phyloP scores from a whole-genome alignment of 2,329 filamentous ascomycete genomes.

The Lachnellula subtilissima region DNA sequence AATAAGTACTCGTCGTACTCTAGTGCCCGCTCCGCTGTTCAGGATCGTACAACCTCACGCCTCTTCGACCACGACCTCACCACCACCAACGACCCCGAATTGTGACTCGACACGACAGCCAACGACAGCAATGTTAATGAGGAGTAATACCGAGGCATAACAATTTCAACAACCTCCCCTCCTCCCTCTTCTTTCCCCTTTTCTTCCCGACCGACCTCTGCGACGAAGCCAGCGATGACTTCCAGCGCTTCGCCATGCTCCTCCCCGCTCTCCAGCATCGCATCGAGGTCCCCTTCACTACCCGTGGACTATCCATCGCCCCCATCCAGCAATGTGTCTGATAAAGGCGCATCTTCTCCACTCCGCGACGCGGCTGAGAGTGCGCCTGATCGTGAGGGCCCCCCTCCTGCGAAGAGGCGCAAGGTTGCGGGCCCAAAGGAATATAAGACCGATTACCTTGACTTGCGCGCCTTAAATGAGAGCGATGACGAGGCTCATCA shows the following conservation, averaged over 20 bases:
- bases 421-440: constrained; percentile 59
- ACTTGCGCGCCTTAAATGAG: constrained; percentile 53
- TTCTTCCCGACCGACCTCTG: background rate
- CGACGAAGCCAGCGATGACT: background rate
- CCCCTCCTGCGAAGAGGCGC: constrained; percentile 71
- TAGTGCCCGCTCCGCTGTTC: background rate
- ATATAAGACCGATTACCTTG: constrained; percentile 76
- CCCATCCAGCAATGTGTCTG: constrained; percentile 25
- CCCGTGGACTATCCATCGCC: constrained; percentile 29
- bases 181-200: background rate
- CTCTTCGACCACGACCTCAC: background rate
- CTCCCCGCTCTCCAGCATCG: constrained; percentile 32
- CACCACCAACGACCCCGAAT: constrained; percentile 3
- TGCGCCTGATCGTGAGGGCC: constrained; percentile 44
- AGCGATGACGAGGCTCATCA: constrained; percentile 42
- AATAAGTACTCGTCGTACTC: background rate
- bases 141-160: background rate
- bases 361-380: constrained; percentile 17
- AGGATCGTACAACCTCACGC: constrained; percentile 1
- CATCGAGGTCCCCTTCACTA: constrained; percentile 33
- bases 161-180: constrained; percentile 1
- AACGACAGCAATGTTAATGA: constrained; percentile 7
- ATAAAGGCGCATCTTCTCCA: constrained; percentile 17
- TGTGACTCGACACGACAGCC: background rate
- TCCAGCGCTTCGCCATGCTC: constrained; percentile 18